Evolutionary conservation across 495 filamentous ascomycete species (phyloP), one percentile per base, ranked within the genome.

Genomic region (Penicillium cinerascens): DNA sequence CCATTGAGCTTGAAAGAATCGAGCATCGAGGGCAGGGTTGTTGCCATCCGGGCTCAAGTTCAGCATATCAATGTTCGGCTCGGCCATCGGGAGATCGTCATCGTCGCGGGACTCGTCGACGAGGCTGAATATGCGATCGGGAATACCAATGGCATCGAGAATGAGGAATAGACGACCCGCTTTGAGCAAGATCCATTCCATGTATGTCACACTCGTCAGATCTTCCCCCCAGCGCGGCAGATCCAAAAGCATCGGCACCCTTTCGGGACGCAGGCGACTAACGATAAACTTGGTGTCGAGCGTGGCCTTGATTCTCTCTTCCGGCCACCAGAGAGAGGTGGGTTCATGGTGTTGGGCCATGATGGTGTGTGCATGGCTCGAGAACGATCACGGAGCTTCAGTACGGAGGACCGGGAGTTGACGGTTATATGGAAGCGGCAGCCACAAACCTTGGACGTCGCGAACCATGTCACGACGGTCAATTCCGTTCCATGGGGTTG

Each of bases 101-200:
- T 97, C 92, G 57, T 95, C 90, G 77, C 86, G 89, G 4, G 88
- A 92, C 51, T 87, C 83, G 63, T 96, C 90, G 41, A 96, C 84
- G 37, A 92, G 73, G 16, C 83, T 81, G 59, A 96, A 96, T 44
- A 96, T 95, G 67, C 87, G 87, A 52, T 90, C 86, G 0, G 92
- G 85, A 11, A 90, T 81, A 0, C 86, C 89, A 44, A 96, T 76
- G 50, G 92, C 87, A 37, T 84, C 77, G 27, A 96, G 78, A 27
- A 91, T 88, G 27, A 97, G 78, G 57, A 95, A 97, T 47, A 95
- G 79, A 49, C 84, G 81, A 55, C 81, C 86, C 4, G 89, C 86
- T 58, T 85, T 87, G 53, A 86, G 72, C 44, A 95, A 74, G 52
- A 97, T 95, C 88, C 89, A 95, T 58, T 96, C 92, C 69, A 89